Conservation (phyloP, 805 yeast species). For the Wickerhamomyces xylosicus region DNA sequence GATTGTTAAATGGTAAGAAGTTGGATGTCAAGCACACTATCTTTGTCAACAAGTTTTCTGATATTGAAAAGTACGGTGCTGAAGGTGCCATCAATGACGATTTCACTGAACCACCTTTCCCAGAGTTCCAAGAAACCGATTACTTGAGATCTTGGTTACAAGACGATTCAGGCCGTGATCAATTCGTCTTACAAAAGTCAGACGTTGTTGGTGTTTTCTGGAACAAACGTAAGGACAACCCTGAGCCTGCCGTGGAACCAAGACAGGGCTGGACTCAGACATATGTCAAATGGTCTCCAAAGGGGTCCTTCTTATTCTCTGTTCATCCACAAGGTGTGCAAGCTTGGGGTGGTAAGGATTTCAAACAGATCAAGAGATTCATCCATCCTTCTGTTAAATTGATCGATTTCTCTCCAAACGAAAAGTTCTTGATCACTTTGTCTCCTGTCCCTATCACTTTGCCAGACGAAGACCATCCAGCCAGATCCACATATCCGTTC, state of each 20-base stretch:
- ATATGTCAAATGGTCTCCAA: slow-evolving; percentile 84
- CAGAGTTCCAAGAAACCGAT: slow-evolving; percentile 67
- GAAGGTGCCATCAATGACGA: slow-evolving; percentile 51
- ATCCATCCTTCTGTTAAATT: slow-evolving; percentile 84
- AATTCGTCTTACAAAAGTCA: slow-evolving; percentile 67
- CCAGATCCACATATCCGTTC: slow-evolving; percentile 67
- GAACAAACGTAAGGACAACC: slow-evolving; percentile 64
- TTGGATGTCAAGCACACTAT: slow-evolving; percentile 90
- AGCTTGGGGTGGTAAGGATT: slow-evolving; percentile 88
- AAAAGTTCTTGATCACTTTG: slow-evolving; percentile 80
- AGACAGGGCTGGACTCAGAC: slow-evolving; percentile 82
- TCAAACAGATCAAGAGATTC: slow-evolving; percentile 65
- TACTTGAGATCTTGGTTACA: slow-evolving; percentile 86
- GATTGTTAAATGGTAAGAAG: slow-evolving; percentile 76
- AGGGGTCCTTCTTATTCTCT: slow-evolving; percentile 81
- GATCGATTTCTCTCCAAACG: slow-evolving; percentile 87
- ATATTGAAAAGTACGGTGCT: slow-evolving; percentile 68
- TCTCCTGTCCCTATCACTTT: slow-evolving; percentile 74
- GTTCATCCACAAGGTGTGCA: slow-evolving; percentile 92
- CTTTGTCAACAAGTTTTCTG: slow-evolving; percentile 71
- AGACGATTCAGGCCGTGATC: slow-evolving; percentile 86
- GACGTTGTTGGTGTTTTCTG: slow-evolving; percentile 81
- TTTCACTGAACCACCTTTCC: slow-evolving; percentile 62
- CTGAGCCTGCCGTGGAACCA: slow-evolving; percentile 70
- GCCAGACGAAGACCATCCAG: slow-evolving; percentile 58